phyloP scores from a whole-genome alignment of 2,329 filamentous ascomycete genomes.

The Exophiala phaeomuriformis region DNA sequence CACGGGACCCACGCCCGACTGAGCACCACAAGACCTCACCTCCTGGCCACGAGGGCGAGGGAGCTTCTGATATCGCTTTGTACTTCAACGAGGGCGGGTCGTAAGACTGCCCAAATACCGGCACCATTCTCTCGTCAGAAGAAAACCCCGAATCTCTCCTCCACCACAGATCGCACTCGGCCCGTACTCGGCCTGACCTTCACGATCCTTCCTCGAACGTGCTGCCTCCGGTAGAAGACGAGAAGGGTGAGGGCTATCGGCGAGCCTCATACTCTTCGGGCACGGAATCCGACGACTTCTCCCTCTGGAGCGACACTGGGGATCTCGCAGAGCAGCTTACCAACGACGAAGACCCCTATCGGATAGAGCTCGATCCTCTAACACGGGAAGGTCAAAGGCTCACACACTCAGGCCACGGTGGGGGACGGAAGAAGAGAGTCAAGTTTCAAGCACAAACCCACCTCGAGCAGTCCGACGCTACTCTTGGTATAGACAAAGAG shows the following conservation, averaged over 20 bases:
- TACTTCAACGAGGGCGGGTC: slow-evolving; percentile 51
- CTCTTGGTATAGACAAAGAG: slow-evolving; percentile 53
- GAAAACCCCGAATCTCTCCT: slow-evolving; percentile 70
- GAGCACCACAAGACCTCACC: background rate
- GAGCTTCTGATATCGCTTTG: background rate
- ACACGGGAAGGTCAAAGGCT: slow-evolving; percentile 36
- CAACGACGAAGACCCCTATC: slow-evolving; percentile 74
- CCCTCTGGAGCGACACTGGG: slow-evolving; percentile 87
- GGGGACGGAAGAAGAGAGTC: slow-evolving; percentile 29
- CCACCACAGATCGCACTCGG: slow-evolving; percentile 66
- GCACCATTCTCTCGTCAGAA: slow-evolving; percentile 77
- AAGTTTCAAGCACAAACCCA: slow-evolving; percentile 23
- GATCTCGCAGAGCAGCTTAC: slow-evolving; percentile 88
- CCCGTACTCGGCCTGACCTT: slow-evolving; percentile 33
- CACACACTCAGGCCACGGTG: slow-evolving; percentile 28
- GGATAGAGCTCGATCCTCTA: slow-evolving; percentile 54
- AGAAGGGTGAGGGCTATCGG: slow-evolving; percentile 43
- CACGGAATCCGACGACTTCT: slow-evolving; percentile 58
- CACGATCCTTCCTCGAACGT: slow-evolving; percentile 33
- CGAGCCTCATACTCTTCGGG: slow-evolving; percentile 46
- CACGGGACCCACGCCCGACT: slow-evolving; percentile 11
- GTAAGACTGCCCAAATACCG: slow-evolving; percentile 62
- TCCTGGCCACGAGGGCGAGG: slow-evolving; percentile 9
- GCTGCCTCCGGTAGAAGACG: slow-evolving; percentile 37
- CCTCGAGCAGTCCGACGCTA: slow-evolving; percentile 39